Evolutionary conservation across 495 filamentous ascomycete genomes (phyloP).

Genomic region (Aspergillus haitiensis): DNA sequence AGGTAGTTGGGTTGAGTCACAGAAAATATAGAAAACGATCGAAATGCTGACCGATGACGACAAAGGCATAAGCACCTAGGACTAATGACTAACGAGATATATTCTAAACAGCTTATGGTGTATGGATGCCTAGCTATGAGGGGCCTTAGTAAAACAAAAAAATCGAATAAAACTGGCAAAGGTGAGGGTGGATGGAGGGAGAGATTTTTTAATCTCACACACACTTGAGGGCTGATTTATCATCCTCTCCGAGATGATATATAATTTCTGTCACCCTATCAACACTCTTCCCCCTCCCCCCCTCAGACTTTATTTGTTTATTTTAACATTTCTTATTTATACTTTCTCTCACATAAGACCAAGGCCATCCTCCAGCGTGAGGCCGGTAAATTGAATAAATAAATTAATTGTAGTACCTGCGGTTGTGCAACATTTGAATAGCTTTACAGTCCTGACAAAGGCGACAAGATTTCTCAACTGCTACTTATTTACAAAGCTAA

Average conservation of each 20-base stretch:
- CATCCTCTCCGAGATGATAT: not conserved
- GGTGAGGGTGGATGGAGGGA: too few species aligned
- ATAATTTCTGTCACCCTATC: not conserved
- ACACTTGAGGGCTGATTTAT: not conserved
- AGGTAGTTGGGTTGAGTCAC: constrained; percentile 18
- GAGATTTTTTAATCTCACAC: too few species aligned
- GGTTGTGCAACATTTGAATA: not conserved
- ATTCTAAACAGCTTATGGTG: not conserved
- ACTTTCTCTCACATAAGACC: too few species aligned
- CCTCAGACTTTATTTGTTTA: not conserved
- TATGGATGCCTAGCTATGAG: not conserved
- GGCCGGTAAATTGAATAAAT: too few species aligned
- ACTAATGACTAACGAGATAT: not conserved
- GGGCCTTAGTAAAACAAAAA: not conserved
- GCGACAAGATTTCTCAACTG: not conserved
- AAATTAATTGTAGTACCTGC: not conserved
- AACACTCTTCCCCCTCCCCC: not conserved
- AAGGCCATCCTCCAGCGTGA: too few species aligned
- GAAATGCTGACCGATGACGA: not conserved
- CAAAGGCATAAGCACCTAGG: not conserved
- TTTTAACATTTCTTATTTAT: not conserved
- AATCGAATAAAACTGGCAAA: not conserved
- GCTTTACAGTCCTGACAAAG: too few species aligned
- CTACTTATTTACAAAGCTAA: not conserved
- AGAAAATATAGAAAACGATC: not conserved